Percentiles rank a stretch among this genome's conserved stretches.
These are phyloP conservation scores for Ochromonas danica DNA, from an alignment of 108 stramenopile species.

Conservation along the genomic window DNA sequence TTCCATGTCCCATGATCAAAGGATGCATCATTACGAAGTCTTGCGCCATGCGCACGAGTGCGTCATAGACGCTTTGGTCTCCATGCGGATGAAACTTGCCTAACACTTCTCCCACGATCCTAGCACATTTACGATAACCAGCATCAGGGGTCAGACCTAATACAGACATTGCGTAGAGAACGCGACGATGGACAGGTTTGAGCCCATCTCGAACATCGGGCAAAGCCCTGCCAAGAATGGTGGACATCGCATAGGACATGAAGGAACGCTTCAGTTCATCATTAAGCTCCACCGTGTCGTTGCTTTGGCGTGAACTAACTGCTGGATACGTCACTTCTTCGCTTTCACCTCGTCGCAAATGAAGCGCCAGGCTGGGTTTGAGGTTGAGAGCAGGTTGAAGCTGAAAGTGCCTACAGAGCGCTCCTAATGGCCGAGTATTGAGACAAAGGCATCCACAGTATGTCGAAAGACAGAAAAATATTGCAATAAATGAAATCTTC, in stretches of 20 bases:
- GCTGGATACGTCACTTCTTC: no score
- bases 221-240: slow-evolving; percentile 87
- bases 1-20: slow-evolving; percentile 89
- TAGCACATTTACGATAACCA: slow-evolving; percentile 89
- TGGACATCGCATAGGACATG: slow-evolving; percentile 87
- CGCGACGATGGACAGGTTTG: slow-evolving; percentile 93
- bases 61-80: slow-evolving; percentile 91
- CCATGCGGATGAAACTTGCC: slow-evolving; percentile 88
- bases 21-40: slow-evolving; percentile 75
- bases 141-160: slow-evolving; percentile 66
- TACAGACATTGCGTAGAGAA: slow-evolving; percentile 88
- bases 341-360: no score
- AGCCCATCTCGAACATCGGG: slow-evolving; percentile 93
- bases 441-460: no score
- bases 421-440: no score
- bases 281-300: not conserved
- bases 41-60: slow-evolving; percentile 90
- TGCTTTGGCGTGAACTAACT: not conserved
- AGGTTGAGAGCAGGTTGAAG: no score
- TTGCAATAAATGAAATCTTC: no score
- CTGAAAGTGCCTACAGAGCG: no score
- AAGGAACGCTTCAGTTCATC: slow-evolving; percentile 69
- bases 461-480: no score
- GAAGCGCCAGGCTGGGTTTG: no score
- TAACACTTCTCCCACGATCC: slow-evolving; percentile 92